Evolutionary conservation across 2,329 filamentous ascomycete genomes (phyloP).

Genomic region (Penicillium sp.): DNA sequence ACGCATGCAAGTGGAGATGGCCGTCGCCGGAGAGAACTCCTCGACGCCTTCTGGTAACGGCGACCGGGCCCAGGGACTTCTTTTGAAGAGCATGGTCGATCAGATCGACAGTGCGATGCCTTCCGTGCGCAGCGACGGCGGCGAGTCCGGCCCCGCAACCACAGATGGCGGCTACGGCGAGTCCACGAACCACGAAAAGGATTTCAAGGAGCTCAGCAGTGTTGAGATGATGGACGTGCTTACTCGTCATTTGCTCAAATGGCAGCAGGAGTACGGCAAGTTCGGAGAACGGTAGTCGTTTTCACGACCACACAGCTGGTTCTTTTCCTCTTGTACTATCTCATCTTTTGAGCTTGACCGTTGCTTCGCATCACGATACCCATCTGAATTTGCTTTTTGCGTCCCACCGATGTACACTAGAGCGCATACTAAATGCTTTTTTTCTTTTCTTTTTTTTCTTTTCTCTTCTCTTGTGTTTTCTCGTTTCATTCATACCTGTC

Average conservation of each 20-base stretch:
- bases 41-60: slow-evolving; percentile 40
- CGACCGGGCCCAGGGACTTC: slow-evolving; percentile 35
- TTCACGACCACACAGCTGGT: background rate
- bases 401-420: slow-evolving; percentile 22
- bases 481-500: slow-evolving; percentile 14
- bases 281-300: slow-evolving; percentile 49
- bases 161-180: slow-evolving; percentile 29
- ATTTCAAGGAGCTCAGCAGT: slow-evolving; percentile 74
- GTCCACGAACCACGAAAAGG: slow-evolving; percentile 38
- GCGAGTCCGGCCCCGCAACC: slow-evolving; percentile 27
- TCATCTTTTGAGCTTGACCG: slow-evolving; percentile 12
- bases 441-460: slow-evolving; percentile 2
- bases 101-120: slow-evolving; percentile 33
- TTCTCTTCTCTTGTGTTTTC: slow-evolving; percentile 2
- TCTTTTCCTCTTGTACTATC: slow-evolving; percentile 6
- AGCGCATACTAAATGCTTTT: slow-evolving; percentile 5
- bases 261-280: slow-evolving; percentile 71
- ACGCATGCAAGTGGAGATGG: slow-evolving; percentile 83
- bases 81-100: slow-evolving; percentile 38
- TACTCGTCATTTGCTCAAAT: slow-evolving; percentile 76
- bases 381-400: slow-evolving; percentile 12
- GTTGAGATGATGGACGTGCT: slow-evolving; percentile 89
- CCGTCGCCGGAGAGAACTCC: slow-evolving; percentile 54
- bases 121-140: slow-evolving; percentile 27
- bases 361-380: slow-evolving; percentile 27